Evolutionary conservation across 176 grass and related monocot species (phyloP).

Genomic region (Poa annua): DNA sequence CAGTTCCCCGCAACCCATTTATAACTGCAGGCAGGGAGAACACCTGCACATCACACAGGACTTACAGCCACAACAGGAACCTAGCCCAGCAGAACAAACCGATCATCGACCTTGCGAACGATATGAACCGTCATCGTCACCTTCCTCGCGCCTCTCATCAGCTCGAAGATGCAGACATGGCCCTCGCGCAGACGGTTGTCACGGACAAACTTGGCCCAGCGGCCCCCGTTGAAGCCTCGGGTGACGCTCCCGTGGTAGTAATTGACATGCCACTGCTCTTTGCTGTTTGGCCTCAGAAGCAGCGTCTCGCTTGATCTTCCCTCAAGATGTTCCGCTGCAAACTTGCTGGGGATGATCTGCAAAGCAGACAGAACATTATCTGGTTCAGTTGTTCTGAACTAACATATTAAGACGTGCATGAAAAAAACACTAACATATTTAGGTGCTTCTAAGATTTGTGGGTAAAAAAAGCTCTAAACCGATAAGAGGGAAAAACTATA

Average conservation of each 20-base stretch:
- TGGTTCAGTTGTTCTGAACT: background rate
- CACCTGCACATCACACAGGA: background rate
- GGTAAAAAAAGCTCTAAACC: background rate
- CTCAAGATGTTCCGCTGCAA: slow-evolving; percentile 49
- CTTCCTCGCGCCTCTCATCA: slow-evolving; percentile 37
- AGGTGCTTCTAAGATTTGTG: background rate
- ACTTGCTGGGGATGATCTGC: slow-evolving; percentile 44
- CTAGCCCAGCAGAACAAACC: slow-evolving; percentile 13
- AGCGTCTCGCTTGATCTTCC: slow-evolving; percentile 20
- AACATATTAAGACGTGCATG: background rate
- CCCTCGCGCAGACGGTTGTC: slow-evolving; percentile 39
- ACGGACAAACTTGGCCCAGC: slow-evolving; percentile 39
- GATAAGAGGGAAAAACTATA: background rate
- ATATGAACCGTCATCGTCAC: slow-evolving; percentile 36
- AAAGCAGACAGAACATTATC: background rate
- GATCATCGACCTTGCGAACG: background rate
- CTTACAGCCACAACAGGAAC: background rate
- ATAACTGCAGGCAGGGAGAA: background rate
- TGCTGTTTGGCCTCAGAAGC: slow-evolving; percentile 36
- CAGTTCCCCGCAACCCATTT: background rate
- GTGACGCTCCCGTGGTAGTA: background rate
- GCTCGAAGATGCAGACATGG: slow-evolving; percentile 46
- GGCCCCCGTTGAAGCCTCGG: slow-evolving; percentile 2
- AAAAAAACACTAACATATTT: background rate
- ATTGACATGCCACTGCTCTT: slow-evolving; percentile 27